Percentiles rank a stretch among this genome's conserved stretches.
Evolutionary conservation across 208 protist genomes (phyloP).

Genomic region (Blechomonas ayalai): DNA sequence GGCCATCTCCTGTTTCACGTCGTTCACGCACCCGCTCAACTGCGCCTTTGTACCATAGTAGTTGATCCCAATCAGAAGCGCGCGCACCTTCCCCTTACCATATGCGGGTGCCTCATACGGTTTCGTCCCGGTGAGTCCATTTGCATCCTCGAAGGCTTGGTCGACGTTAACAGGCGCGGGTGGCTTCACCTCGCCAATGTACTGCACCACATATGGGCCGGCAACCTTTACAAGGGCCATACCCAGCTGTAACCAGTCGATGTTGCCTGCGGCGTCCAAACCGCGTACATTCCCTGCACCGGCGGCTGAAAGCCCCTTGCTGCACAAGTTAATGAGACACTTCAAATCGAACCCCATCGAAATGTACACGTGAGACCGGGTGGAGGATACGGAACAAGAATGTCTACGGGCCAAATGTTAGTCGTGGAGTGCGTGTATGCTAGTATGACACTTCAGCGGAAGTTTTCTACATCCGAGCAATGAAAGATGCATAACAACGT

Average conservation of each 20-base stretch:
- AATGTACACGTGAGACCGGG: no score
- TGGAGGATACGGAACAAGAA: no score
- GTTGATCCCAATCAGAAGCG: slow-evolving; percentile 76
- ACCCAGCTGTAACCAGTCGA: slow-evolving; percentile 25
- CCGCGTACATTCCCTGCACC: neutral
- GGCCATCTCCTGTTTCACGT: slow-evolving; percentile 42
- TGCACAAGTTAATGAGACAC: slow-evolving; percentile 25
- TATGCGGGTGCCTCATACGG: slow-evolving; percentile 25
- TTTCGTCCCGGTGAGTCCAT: no score
- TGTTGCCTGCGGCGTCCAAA: slow-evolving; percentile 9
- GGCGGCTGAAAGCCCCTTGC: neutral
- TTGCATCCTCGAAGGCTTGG: slow-evolving; percentile 37
- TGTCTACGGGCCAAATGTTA: no score
- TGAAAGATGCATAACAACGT: no score
- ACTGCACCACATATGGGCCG: slow-evolving; percentile 40
- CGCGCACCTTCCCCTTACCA: slow-evolving; percentile 19
- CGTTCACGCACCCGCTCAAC: slow-evolving; percentile 69
- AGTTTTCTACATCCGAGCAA: no score
- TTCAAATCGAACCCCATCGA: slow-evolving; percentile 32
- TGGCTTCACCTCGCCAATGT: slow-evolving; percentile 28
- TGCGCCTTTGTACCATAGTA: slow-evolving; percentile 52
- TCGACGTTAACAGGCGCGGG: slow-evolving; percentile 30
- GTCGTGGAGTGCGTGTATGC: no score
- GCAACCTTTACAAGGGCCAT: slow-evolving; percentile 27
- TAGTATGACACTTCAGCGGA: no score